A percentile compares a stretch with the other conserved stretches of the same genome.
Evolutionary conservation across 2,329 filamentous ascomycete genomes (phyloP).

Genomic region (Corniculantispora saksenae): DNA sequence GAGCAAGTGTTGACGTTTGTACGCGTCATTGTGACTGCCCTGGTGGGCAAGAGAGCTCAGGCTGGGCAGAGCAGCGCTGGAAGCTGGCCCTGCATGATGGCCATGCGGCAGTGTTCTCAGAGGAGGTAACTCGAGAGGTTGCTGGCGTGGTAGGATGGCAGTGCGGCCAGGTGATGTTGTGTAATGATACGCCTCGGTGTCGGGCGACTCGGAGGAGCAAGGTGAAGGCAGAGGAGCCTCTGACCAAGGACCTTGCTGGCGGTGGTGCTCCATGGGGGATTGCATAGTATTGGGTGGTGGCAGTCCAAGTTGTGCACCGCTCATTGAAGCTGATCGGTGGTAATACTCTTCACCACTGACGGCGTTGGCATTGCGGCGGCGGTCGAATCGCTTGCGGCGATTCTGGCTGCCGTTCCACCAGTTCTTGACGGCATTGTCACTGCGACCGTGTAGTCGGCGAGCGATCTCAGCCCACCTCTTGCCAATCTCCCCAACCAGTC

Average conservation of each 20-base stretch:
- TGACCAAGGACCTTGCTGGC: constrained; percentile 28
- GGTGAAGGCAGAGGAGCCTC: constrained; percentile 41
- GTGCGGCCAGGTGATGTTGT: constrained; percentile 56
- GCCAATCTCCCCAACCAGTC: constrained; percentile 74
- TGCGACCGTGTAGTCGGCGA: constrained; percentile 75
- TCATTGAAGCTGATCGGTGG: neutral
- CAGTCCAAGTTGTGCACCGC: constrained; percentile 23
- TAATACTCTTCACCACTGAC: constrained; percentile 21
- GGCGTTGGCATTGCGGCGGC: constrained; percentile 35
- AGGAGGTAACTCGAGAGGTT: constrained; percentile 43
- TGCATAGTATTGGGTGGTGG: constrained; percentile 23
- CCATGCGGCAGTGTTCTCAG: constrained; percentile 24
- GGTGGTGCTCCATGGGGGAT: constrained; percentile 24
- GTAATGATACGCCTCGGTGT: constrained; percentile 68
- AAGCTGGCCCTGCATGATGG: neutral
- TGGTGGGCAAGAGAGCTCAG: constrained; percentile 25
- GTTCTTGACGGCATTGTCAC: constrained; percentile 96
- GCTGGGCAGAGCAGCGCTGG: constrained; percentile 29
- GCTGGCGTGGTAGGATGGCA: constrained; percentile 38
- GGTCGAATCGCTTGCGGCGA: constrained; percentile 60
- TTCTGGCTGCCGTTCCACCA: constrained; percentile 98
- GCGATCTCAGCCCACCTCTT: constrained; percentile 95
- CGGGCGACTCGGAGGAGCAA: constrained; percentile 49
- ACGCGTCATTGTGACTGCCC: constrained; percentile 11
- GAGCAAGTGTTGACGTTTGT: constrained; percentile 24